A percentile compares a stretch with the other conserved stretches of the same genome.
Conservation (phyloP, 345 rosid species). For the Eucalyptus leucophloia region DNA sequence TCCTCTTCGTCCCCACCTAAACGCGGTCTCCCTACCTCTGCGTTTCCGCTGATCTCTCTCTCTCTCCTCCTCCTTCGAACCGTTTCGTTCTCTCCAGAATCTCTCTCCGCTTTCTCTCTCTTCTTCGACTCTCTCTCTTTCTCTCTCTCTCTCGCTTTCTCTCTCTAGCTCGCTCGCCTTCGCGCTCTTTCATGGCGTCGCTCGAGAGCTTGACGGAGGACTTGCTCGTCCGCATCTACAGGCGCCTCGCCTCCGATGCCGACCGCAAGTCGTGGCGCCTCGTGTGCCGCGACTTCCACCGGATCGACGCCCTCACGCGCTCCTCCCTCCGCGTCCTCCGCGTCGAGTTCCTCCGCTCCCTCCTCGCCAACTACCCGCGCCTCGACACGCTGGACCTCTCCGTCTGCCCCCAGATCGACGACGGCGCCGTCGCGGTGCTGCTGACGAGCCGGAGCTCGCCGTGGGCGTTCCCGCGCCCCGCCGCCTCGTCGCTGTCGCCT, state of each 20-base stretch:
- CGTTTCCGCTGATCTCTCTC: not conserved
- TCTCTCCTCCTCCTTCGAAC: not conserved
- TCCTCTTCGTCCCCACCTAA: constrained; percentile 74
- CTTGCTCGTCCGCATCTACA: constrained; percentile 44
- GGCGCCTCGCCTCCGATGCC: constrained; percentile 13
- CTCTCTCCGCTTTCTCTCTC: not conserved
- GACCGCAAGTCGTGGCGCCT: constrained; percentile 70
- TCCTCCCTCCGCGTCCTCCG: constrained; percentile 50
- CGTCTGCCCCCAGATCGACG: constrained; percentile 64
- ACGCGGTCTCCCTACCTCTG: not conserved
- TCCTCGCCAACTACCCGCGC: constrained; percentile 34
- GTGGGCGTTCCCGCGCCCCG: not conserved
- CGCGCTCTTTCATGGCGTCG: constrained; percentile 1
- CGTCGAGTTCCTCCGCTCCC: constrained; percentile 40
- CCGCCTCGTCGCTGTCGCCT: not conserved
- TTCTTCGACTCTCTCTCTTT: not conserved
- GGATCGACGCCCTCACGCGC: constrained; percentile 52
- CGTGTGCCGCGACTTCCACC: constrained; percentile 57
- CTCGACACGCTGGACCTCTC: constrained; percentile 66
- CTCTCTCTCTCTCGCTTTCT: not conserved
- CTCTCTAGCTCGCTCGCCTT: not conserved
- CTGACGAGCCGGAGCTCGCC: not conserved
- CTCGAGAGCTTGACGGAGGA: constrained; percentile 58
- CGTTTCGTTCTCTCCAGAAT: not conserved
- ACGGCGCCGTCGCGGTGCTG: constrained; percentile 32